Evolutionary conservation across 2,329 filamentous ascomycete species (phyloP).

Genomic region (Colletotrichum sp.): DNA sequence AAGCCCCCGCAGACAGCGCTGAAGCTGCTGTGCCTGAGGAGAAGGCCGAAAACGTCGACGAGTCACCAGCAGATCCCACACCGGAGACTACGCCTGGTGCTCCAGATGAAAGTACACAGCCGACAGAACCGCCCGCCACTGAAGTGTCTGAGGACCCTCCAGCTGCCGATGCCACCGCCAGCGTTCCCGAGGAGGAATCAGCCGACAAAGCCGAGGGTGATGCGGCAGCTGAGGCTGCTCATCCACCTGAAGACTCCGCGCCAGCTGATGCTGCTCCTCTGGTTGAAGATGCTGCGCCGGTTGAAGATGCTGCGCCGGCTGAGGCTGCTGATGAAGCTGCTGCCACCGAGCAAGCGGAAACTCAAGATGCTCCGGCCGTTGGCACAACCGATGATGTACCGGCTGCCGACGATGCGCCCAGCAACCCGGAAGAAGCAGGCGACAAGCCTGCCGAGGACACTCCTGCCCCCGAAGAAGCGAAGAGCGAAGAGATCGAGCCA

Average conservation of each 20-base stretch:
- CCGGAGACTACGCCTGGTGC: background rate
- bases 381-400: background rate
- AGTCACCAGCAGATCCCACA: background rate
- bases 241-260: background rate
- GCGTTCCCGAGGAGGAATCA: background rate
- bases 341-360: background rate
- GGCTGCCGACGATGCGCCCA: background rate
- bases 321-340: background rate
- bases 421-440: background rate
- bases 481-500: background rate
- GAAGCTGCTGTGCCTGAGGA: background rate
- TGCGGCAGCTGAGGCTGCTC: background rate
- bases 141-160: conserved; percentile 12
- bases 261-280: background rate
- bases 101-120: background rate
- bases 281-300: background rate
- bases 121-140: background rate
- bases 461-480: background rate
- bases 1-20: background rate
- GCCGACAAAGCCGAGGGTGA: background rate
- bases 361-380: background rate
- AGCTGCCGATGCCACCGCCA: conserved; percentile 6
- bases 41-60: background rate
- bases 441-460: background rate
- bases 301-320: background rate